phyloP scores from a whole-genome alignment of 768 basidiomycete genomes.

The Mycena crocata region DNA sequence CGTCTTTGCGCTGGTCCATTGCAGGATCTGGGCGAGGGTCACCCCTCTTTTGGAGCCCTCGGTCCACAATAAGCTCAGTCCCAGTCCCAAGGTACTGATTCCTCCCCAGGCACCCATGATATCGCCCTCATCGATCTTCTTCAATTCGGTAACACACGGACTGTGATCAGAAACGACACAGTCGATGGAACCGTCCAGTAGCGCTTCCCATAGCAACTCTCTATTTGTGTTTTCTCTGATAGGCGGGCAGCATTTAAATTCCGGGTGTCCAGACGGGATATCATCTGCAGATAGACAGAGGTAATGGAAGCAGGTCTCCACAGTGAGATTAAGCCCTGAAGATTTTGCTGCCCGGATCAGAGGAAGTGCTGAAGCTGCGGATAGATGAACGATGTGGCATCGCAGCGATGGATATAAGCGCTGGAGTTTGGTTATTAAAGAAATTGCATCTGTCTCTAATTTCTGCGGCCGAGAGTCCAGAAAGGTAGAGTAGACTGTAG shows the following conservation, averaged over 20 bases:
- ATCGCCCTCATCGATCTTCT: slow-evolving; percentile 80
- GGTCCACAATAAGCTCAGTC: slow-evolving; percentile 90
- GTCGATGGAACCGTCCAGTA: slow-evolving; percentile 87
- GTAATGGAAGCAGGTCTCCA: slow-evolving; percentile 99
- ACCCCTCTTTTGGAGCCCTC: slow-evolving; percentile 75
- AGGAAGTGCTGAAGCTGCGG: slow-evolving; percentile 85
- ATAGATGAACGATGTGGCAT: slow-evolving; percentile 96
- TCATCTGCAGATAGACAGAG: slow-evolving; percentile 79
- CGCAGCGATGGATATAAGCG: slow-evolving; percentile 72
- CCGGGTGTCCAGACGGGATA: slow-evolving; percentile 80
- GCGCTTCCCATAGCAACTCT: slow-evolving; percentile 82
- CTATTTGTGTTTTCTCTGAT: slow-evolving; percentile 82
- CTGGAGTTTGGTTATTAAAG: slow-evolving; percentile 77
- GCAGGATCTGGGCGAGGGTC: slow-evolving; percentile 67
- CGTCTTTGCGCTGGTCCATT: slow-evolving; percentile 81
- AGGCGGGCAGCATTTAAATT: slow-evolving; percentile 98
- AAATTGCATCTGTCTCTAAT: slow-evolving; percentile 86
- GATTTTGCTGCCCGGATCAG: slow-evolving; percentile 76
- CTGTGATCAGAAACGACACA: slow-evolving; percentile 97
- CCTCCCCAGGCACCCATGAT: slow-evolving; percentile 96
- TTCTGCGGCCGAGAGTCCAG: slow-evolving; percentile 84
- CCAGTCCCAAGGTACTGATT: slow-evolving; percentile 90
- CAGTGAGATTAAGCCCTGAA: slow-evolving; percentile 78
- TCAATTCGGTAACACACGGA: slow-evolving; percentile 87
- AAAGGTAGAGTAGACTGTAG: slow-evolving; percentile 81